These are phyloP conservation scores for Yamadazyma diddensiae DNA, from an alignment of 1,139 yeast genomes.

Conservation along the genomic window DNA sequence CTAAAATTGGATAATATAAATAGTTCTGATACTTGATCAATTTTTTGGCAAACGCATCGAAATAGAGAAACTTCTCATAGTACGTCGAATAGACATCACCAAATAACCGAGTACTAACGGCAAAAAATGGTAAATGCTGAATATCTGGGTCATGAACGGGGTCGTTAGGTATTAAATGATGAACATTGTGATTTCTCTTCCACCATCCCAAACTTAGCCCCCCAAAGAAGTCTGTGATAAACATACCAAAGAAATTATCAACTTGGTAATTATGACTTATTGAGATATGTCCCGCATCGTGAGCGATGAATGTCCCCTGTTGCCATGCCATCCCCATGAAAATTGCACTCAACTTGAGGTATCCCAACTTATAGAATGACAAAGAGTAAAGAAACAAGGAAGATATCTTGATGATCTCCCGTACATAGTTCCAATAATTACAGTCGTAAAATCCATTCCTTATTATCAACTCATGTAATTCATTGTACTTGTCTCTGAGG, in stretches of 20 bases:
- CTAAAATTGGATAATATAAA: slow-evolving; percentile 72
- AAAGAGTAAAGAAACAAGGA: slow-evolving; percentile 51
- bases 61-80: slow-evolving; percentile 63
- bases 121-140: slow-evolving; percentile 88
- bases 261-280: slow-evolving; percentile 76
- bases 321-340: slow-evolving; percentile 83
- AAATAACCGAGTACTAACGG: slow-evolving; percentile 72
- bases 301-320: slow-evolving; percentile 82
- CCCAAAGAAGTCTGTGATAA: slow-evolving; percentile 78
- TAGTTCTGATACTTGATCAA: slow-evolving; percentile 65
- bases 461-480: slow-evolving; percentile 55
- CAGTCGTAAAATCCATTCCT: slow-evolving; percentile 67
- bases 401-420: slow-evolving; percentile 62
- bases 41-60: slow-evolving; percentile 61
- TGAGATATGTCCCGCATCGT: slow-evolving; percentile 85
- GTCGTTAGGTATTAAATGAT: slow-evolving; percentile 83
- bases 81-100: slow-evolving; percentile 73
- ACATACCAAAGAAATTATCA: slow-evolving; percentile 74
- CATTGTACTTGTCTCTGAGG: slow-evolving; percentile 56
- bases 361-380: slow-evolving; percentile 44
- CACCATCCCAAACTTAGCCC: slow-evolving; percentile 93
- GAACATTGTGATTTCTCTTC: slow-evolving; percentile 91
- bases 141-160: slow-evolving; percentile 94
- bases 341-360: slow-evolving; percentile 58
- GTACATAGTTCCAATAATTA: slow-evolving; percentile 64